Percentiles rank a stretch among this genome's conserved stretches.
These are phyloP conservation scores for Phytophthora pseudosyringae DNA, from an alignment of 352 stramenopile genomes.

Conservation along the genomic window DNA sequence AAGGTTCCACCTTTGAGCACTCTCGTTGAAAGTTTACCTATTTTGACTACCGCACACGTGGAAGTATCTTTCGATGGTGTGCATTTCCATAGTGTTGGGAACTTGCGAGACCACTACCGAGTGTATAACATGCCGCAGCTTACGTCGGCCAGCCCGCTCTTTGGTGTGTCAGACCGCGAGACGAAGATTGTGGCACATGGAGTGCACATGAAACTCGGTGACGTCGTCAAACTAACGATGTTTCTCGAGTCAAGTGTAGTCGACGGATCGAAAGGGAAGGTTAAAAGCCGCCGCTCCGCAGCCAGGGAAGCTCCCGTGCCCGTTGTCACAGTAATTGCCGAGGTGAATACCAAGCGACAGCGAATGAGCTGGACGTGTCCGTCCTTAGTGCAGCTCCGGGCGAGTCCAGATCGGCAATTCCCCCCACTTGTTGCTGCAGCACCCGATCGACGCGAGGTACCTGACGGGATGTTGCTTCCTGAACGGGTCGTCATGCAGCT, in stretches of 20 bases:
- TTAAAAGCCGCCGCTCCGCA: conserved; percentile 8
- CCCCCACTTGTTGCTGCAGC: conserved; percentile 21
- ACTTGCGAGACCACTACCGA: conserved; percentile 55
- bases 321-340: conserved; percentile 35
- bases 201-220: conserved; percentile 42
- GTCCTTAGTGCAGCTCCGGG: conserved; percentile 32
- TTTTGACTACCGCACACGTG: conserved; percentile 40
- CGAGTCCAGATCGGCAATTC: conserved; percentile 26
- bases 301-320: conserved; percentile 18
- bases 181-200: conserved; percentile 54
- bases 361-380: conserved; percentile 59
- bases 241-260: conserved; percentile 35
- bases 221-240: conserved; percentile 53
- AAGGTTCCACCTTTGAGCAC: conserved; percentile 45
- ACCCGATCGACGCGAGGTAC: background rate
- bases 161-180: conserved; percentile 51
- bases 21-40: conserved; percentile 39
- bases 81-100: conserved; percentile 54
- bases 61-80: conserved; percentile 65
- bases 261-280: conserved; percentile 17
- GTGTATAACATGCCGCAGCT: conserved; percentile 72
- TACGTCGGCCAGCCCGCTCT: conserved; percentile 52
- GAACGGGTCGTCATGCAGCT: conserved; percentile 59
- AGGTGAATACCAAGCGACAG: conserved; percentile 55
- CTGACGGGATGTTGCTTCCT: conserved; percentile 50